phyloP scores from a whole-genome alignment of 225 moss, liverwort and hornwort species.

The Thuidium tamariscinum region DNA sequence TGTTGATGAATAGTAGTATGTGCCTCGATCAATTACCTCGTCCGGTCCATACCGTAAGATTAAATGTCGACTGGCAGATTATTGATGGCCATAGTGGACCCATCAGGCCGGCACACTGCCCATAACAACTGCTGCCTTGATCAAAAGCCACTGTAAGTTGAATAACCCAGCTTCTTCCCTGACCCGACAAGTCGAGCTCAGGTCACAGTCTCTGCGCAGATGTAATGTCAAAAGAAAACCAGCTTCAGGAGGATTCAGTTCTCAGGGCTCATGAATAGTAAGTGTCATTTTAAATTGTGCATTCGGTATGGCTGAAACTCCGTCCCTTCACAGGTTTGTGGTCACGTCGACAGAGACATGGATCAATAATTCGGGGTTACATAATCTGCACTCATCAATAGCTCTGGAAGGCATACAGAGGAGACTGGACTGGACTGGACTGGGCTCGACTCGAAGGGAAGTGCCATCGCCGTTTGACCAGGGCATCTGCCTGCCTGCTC shows the following conservation, averaged over 20 bases:
- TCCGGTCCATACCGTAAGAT: slow-evolving; percentile 6
- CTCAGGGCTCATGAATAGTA: background rate
- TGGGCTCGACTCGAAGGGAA: background rate
- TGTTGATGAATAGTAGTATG: background rate
- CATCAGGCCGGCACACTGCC: slow-evolving; percentile 3
- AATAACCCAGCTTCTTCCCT: slow-evolving; percentile 4
- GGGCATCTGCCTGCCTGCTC: background rate
- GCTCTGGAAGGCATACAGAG: background rate
- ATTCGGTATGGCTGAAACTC: background rate
- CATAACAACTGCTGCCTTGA: slow-evolving; percentile 7
- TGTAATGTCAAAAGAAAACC: background rate
- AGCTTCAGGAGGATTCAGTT: background rate
- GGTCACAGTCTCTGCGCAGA: slow-evolving; percentile 1
- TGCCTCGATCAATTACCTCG: background rate
- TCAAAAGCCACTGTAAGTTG: slow-evolving; percentile 18
- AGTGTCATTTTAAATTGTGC: background rate
- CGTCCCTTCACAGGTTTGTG: background rate
- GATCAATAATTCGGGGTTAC: slow-evolving; percentile 3
- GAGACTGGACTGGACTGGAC: background rate
- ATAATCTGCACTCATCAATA: background rate
- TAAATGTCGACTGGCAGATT: slow-evolving; percentile 23
- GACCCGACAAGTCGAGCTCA: slow-evolving; percentile 1
- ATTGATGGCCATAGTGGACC: slow-evolving; percentile 13
- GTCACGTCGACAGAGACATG: slow-evolving; percentile 1
- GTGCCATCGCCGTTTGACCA: background rate